These are phyloP conservation scores for Penicillium hesseltinei DNA, from an alignment of 2,329 filamentous ascomycete species.

Conservation along the genomic window DNA sequence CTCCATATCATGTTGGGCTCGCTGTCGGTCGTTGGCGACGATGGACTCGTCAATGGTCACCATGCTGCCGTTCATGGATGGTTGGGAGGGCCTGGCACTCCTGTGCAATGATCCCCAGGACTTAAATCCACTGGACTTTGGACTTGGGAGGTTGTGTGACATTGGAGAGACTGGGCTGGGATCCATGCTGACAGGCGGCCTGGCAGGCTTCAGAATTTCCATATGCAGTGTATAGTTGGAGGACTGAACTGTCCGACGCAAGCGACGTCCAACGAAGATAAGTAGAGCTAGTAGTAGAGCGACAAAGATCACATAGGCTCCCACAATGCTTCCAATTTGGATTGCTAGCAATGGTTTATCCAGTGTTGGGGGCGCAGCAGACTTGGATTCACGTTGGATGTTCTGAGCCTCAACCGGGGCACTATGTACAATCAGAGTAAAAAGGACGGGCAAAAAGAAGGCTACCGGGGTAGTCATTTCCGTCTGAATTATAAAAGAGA, in stretches of 20 bases:
- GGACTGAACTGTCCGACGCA: slow-evolving; percentile 52
- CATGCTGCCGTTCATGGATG: slow-evolving; percentile 59
- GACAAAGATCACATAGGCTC: slow-evolving; percentile 75
- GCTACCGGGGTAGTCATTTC: slow-evolving; percentile 19
- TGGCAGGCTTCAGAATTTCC: slow-evolving; percentile 55
- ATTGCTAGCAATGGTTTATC: slow-evolving; percentile 68
- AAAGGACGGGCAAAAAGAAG: slow-evolving; percentile 55
- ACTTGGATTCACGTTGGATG: slow-evolving; percentile 51
- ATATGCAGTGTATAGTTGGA: slow-evolving; percentile 54
- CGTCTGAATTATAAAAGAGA: slow-evolving; percentile 15
- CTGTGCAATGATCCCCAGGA: slow-evolving; percentile 39
- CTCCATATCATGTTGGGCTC: slow-evolving; percentile 80
- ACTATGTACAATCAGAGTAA: slow-evolving; percentile 48
- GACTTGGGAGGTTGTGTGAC: slow-evolving; percentile 34
- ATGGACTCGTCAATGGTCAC: slow-evolving; percentile 74
- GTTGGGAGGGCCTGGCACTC: slow-evolving; percentile 31
- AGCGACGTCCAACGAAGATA: slow-evolving; percentile 59
- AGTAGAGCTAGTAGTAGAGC: slow-evolving; percentile 68
- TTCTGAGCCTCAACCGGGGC: slow-evolving; percentile 11
- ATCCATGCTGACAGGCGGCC: slow-evolving; percentile 29
- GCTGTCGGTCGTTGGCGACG: slow-evolving; percentile 69
- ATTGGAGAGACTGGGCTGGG: slow-evolving; percentile 38
- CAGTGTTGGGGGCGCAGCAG: slow-evolving; percentile 41
- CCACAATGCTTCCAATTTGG: slow-evolving; percentile 80
- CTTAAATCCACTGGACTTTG: slow-evolving; percentile 37